These are phyloP conservation scores for Cordyceps militaris DNA, from an alignment of 2,329 filamentous ascomycete species.

Conservation along the genomic window DNA sequence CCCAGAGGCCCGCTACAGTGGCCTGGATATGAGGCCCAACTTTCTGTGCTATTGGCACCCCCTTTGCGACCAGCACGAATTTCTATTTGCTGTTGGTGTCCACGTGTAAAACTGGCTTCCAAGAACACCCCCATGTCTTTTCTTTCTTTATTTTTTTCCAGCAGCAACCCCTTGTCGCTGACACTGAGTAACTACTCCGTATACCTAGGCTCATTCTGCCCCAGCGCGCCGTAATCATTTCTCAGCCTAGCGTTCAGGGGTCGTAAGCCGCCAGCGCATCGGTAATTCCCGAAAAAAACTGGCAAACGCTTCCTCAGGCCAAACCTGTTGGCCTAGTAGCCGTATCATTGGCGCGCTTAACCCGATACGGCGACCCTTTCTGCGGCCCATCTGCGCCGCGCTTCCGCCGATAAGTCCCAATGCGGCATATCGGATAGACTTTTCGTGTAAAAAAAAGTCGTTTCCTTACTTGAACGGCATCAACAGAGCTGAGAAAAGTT, in stretches of 20 bases:
- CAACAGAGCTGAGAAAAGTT: conserved; percentile 4
- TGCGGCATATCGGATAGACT: conserved; percentile 13
- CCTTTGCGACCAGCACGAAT: background rate
- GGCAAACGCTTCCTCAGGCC: conserved; percentile 12
- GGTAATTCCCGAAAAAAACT: conserved; percentile 3
- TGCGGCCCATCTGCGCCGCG: conserved; percentile 8
- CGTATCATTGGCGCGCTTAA: conserved; percentile 10
- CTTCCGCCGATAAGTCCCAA: conserved; percentile 12
- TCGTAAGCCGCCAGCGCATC: background rate
- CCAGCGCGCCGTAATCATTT: background rate
- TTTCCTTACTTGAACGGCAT: conserved; percentile 13
- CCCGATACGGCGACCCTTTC: conserved; percentile 6
- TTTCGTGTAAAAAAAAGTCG: conserved; percentile 6
- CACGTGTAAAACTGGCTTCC: conserved; percentile 4
- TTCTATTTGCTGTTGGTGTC: conserved; percentile 6
- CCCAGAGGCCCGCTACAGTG: conserved; percentile 6
- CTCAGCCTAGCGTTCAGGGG: no score
- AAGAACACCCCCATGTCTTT: no score
- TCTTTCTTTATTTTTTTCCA: background rate
- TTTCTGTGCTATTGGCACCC: conserved; percentile 5
- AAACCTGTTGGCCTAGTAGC: conserved; percentile 10
- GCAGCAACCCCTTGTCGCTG: background rate
- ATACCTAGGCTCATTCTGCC: background rate
- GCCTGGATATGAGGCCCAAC: background rate
- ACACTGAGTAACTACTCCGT: background rate